These are phyloP conservation scores for Ilex aquifolium DNA, from an alignment of 257 asterid species.

Conservation along the genomic window DNA sequence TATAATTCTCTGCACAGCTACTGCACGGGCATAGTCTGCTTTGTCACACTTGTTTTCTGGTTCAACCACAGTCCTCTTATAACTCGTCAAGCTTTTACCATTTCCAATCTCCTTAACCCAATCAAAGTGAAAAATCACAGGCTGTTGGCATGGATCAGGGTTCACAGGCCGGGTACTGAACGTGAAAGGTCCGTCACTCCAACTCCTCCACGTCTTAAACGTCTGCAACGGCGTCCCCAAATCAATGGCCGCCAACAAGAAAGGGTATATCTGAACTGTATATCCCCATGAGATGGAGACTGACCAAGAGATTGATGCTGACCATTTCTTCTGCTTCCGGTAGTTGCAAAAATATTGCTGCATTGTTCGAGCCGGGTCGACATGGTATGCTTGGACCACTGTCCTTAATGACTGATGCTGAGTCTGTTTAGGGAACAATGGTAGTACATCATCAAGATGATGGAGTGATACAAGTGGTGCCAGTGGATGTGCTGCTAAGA, in stretches of 20 bases:
- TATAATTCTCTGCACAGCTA: not conserved
- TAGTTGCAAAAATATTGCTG: not conserved
- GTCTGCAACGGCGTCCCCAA: not conserved
- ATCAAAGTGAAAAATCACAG: not conserved
- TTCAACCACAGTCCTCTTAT: not conserved
- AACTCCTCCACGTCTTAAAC: not conserved
- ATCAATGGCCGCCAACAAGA: not conserved
- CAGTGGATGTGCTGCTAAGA: not conserved
- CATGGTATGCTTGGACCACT: not conserved
- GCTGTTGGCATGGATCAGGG: not conserved
- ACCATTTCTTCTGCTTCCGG: too few species aligned
- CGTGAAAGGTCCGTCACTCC: not conserved
- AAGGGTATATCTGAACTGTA: not conserved
- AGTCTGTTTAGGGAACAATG: not conserved
- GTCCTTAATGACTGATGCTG: not conserved
- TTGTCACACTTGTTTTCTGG: not conserved
- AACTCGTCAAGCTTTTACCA: not conserved
- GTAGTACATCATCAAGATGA: not conserved
- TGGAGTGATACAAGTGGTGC: not conserved
- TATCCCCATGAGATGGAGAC: not conserved
- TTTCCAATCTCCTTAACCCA: not conserved
- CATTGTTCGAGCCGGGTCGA: not conserved
- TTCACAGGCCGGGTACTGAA: not conserved
- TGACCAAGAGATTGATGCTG: not conserved
- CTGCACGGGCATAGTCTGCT: not conserved